Percentiles rank a stretch among this genome's conserved stretches.
These are phyloP conservation scores for Canavalia gladiata DNA, from an alignment of 306 rosid genomes.

Conservation along the genomic window DNA sequence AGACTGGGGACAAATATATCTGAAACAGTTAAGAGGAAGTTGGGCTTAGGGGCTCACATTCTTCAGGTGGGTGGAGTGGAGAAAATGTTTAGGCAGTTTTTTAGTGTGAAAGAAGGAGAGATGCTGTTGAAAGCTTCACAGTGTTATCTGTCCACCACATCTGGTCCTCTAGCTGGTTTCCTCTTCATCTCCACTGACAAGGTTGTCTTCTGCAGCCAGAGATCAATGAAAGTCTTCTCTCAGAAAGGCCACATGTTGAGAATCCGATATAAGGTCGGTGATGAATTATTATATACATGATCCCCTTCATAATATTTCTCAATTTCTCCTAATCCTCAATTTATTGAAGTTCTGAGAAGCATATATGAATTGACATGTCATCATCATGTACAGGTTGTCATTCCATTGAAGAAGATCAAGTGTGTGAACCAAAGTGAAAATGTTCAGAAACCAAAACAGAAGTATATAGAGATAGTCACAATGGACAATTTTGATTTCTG, in stretches of 20 bases:
- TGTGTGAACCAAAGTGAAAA: constrained; percentile 41
- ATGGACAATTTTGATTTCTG: constrained; percentile 50
- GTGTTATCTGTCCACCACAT: constrained; percentile 78
- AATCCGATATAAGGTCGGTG: constrained; percentile 45
- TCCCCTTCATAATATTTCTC: neutral
- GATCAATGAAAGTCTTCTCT: constrained; percentile 59
- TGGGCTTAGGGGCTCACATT: constrained; percentile 73
- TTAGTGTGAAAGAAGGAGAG: constrained; percentile 62
- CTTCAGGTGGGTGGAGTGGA: constrained; percentile 64
- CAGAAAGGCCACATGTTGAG: constrained; percentile 51
- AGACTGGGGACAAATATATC: constrained; percentile 63
- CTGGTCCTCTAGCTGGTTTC: constrained; percentile 79
- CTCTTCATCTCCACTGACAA: constrained; percentile 75
- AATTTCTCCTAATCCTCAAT: neutral
- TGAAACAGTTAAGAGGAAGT: constrained; percentile 69
- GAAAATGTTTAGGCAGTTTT: constrained; percentile 63
- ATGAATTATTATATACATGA: neutral
- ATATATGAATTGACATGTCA: neutral
- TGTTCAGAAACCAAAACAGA: constrained; percentile 46
- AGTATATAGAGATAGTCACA: constrained; percentile 46
- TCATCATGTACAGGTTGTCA: constrained; percentile 32
- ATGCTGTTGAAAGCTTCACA: constrained; percentile 61
- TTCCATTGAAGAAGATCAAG: constrained; percentile 51
- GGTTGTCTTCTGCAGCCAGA: constrained; percentile 77
- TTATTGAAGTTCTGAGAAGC: constrained; percentile 4